phyloP scores from a whole-genome alignment of 306 rosid genomes.

The Styphnolobium japonicum region DNA sequence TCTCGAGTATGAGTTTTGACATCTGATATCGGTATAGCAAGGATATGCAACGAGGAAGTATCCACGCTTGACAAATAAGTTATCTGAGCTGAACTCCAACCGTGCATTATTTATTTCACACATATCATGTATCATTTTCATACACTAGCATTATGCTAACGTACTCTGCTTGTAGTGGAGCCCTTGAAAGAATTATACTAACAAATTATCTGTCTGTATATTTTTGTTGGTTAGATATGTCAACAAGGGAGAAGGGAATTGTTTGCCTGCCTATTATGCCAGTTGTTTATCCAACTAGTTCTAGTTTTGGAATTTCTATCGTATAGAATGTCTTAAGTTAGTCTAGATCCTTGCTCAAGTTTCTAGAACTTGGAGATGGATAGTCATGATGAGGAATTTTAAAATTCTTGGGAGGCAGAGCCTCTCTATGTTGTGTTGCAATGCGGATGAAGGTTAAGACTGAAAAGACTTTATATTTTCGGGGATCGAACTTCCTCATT shows the following conservation, averaged over 20 bases:
- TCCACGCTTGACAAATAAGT: too few relatives aligned
- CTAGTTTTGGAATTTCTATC: neutral
- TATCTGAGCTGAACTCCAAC: neutral
- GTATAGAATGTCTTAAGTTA: neutral
- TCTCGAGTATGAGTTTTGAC: too few relatives aligned
- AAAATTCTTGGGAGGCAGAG: neutral
- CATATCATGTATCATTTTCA: too few relatives aligned
- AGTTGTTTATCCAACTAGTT: neutral
- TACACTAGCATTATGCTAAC: neutral
- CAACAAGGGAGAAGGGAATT: neutral
- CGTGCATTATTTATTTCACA: neutral
- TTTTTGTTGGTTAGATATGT: neutral
- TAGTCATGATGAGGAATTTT: neutral
- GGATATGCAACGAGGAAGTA: too few relatives aligned
- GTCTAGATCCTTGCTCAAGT: neutral
- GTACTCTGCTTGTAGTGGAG: too few relatives aligned
- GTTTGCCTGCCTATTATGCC: neutral
- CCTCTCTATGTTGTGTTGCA: neutral
- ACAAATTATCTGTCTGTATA: too few relatives aligned
- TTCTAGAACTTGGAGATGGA: neutral
- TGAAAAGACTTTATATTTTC: neutral
- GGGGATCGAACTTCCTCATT: conserved; percentile 1
- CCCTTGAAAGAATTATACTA: too few relatives aligned
- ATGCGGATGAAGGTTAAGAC: neutral
- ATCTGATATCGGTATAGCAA: too few relatives aligned